Conservation (phyloP, 768 basidiomycete species). For the Podaxis rugospora region DNA sequence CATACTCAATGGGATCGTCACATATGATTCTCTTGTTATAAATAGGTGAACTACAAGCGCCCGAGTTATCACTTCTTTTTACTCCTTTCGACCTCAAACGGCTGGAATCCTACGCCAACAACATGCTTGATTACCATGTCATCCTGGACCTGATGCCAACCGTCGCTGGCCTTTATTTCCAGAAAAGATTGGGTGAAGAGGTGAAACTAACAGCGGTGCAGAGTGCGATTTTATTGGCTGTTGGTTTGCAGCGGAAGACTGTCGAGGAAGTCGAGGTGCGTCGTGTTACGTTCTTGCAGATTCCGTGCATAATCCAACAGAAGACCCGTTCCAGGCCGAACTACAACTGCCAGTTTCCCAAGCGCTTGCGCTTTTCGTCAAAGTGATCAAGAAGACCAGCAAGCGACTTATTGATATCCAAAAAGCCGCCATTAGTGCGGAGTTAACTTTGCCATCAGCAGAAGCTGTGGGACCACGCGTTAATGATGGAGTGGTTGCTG, state of each 20-base stretch:
- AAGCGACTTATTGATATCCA: constrained; percentile 74
- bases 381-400: constrained; percentile 81
- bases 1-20: not conserved
- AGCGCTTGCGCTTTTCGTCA: constrained; percentile 85
- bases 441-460: constrained; percentile 36
- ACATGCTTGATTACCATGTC: constrained; percentile 95
- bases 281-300: not conserved
- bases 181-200: constrained; percentile 57
- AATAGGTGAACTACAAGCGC: constrained; percentile 28
- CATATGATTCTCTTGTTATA: not conserved
- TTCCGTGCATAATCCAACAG: not conserved
- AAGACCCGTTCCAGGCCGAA: constrained; percentile 48
- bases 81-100: constrained; percentile 96
- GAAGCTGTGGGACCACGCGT: constrained; percentile 4
- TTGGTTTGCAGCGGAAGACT: constrained; percentile 85
- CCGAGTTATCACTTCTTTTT: constrained; percentile 52
- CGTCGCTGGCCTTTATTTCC: constrained; percentile 81
- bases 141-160: constrained; percentile 87
- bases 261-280: constrained; percentile 87
- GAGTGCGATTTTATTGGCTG: constrained; percentile 82
- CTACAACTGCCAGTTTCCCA: constrained; percentile 84
- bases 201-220: constrained; percentile 82
- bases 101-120: constrained; percentile 92
- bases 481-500: constrained; percentile 1
- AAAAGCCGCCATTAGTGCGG: constrained; percentile 68